Base-by-base conservation (phyloP, 139 green algal species). In the Tetraselmis chui region DNA sequence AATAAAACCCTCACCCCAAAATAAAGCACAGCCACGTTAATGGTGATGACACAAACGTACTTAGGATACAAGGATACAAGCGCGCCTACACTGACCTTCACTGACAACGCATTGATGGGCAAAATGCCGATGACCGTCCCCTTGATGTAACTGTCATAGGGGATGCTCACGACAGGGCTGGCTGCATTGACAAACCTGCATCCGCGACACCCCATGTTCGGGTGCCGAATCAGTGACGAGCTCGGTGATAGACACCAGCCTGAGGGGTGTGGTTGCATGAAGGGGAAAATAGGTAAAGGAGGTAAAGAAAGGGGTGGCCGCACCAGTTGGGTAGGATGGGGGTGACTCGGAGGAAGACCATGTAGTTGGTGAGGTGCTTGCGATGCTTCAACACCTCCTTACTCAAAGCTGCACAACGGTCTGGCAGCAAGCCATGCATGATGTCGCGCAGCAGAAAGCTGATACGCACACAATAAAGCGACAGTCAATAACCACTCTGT, bases 271-370 rank as follows among this genome's bases (percentile, higher is more conserved):
- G n/a, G n/a, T n/a, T n/a, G n/a, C n/a, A n/a, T n/a, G n/a, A n/a
- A n/a, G n/a, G n/a, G n/a, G n/a, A n/a, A n/a, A n/a, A n/a, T n/a
- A n/a, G n/a, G n/a, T n/a, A n/a, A n/a, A n/a, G n/a, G n/a, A n/a
- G n/a, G n/a, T n/a, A n/a, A n/a, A n/a, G n/a, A n/a, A 25, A 67
- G 45, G 18, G 11, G 45, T 67, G 45, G 45, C 45, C 45, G 45
- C 45, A 67, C 45, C 45, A 67, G 82, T 95, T 95, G 0, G 93
- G 93, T 76, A 96, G 76, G 25, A 97, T 75, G 30, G 93, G 93
- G 1, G 89, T 95, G 67, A 95, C 86, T 0, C 93, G 85, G 32
- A 97, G 87, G 78, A 95, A 93, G 1, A 97, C 75, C 28, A 97
- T 90, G 88, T 95, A 97, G 80, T 83, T 90, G 32, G 97, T 82